Conservation (phyloP, 2,329 filamentous ascomycete species). For the Fulvia fulva region DNA sequence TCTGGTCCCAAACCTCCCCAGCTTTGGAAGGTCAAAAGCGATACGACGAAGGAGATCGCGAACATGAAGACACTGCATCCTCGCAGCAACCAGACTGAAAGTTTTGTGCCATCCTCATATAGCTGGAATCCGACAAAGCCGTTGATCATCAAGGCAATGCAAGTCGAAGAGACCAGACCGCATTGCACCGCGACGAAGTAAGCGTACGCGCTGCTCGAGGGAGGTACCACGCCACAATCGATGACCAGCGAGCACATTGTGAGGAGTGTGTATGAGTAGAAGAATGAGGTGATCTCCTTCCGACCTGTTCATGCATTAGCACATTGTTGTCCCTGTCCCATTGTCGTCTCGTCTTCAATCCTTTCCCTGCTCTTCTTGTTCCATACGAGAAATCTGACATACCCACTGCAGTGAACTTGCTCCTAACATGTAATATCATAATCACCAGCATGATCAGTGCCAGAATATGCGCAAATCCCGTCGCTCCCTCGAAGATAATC, state of each 20-base stretch:
- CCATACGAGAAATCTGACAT: conserved; percentile 39
- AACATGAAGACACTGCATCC: conserved; percentile 77
- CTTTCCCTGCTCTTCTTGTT: conserved; percentile 1
- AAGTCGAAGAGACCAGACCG: conserved; percentile 77
- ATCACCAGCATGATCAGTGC: conserved; percentile 89
- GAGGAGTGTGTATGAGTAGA: conserved; percentile 91
- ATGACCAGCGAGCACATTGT: conserved; percentile 85
- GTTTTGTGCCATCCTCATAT: conserved; percentile 91
- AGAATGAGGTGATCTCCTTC: conserved; percentile 79
- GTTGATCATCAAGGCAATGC: conserved; percentile 89
- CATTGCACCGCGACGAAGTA: conserved; percentile 90
- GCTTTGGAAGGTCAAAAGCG: conserved; percentile 85
- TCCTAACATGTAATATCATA: conserved; percentile 95
- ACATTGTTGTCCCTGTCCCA: background rate
- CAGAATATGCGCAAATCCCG: conserved; percentile 86
- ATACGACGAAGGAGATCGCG: conserved; percentile 78
- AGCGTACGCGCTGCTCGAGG: conserved; percentile 72
- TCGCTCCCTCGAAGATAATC: conserved; percentile 92
- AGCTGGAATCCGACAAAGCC: conserved; percentile 98
- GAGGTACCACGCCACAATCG: conserved; percentile 87
- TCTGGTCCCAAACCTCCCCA: conserved; percentile 82
- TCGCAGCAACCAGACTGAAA: conserved; percentile 90
- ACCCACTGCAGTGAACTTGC: conserved; percentile 98
- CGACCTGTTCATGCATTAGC: conserved; percentile 46
- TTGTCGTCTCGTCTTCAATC: background rate